These are phyloP conservation scores for Saccharomycopsis sp. DNA, from an alignment of 805 yeast species.

Conservation along the genomic window DNA sequence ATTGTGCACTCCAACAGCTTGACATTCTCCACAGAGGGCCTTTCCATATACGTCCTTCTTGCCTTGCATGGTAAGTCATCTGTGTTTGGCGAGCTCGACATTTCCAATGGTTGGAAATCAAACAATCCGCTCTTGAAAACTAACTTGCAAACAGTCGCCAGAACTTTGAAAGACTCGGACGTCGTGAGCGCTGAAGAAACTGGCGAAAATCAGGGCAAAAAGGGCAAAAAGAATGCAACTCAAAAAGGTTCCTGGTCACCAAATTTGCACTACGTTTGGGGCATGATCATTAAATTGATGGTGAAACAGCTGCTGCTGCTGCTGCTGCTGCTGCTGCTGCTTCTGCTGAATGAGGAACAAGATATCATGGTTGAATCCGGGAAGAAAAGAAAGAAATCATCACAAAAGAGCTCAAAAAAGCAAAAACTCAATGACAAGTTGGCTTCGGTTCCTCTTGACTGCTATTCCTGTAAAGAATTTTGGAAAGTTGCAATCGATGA, in stretches of 20 bases:
- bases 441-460: slow-evolving; percentile 31
- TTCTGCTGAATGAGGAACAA: slow-evolving; percentile 12
- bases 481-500: slow-evolving; percentile 80
- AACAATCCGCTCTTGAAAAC: slow-evolving; percentile 68
- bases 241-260: slow-evolving; percentile 71
- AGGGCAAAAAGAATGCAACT: slow-evolving; percentile 17
- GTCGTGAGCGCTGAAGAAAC: slow-evolving; percentile 25
- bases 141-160: slow-evolving; percentile 51
- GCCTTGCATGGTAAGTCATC: slow-evolving; percentile 26
- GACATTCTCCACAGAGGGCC: slow-evolving; percentile 67
- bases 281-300: slow-evolving; percentile 41
- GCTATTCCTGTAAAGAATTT: too few relatives aligned
- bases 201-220: slow-evolving; percentile 15
- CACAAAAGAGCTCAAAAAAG: slow-evolving; percentile 24
- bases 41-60: slow-evolving; percentile 57
- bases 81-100: slow-evolving; percentile 12
- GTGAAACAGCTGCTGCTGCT: too few relatives aligned
- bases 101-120: slow-evolving; percentile 47
- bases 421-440: slow-evolving; percentile 22
- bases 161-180: slow-evolving; percentile 53
- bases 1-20: slow-evolving; percentile 44
- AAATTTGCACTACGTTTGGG: slow-evolving; percentile 71
- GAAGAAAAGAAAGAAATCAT: slow-evolving; percentile 36
- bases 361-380: background rate
- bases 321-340: too few relatives aligned